phyloP scores from a whole-genome alignment of 257 asterid species.

The Plantago ovata region DNA sequence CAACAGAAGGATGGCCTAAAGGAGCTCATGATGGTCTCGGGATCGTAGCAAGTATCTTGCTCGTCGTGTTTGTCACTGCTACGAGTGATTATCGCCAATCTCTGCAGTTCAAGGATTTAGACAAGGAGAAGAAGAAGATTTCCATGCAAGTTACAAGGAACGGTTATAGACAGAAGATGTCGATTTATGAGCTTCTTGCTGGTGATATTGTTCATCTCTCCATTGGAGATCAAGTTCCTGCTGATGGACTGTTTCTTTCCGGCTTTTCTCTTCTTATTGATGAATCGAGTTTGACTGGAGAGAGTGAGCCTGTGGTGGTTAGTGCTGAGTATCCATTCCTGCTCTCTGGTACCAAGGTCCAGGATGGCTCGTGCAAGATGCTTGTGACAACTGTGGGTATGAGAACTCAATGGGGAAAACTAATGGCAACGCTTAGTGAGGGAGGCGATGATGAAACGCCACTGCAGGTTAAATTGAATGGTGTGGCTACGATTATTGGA shows the following conservation, averaged over 20 bases:
- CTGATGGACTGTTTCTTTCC: slow-evolving; percentile 80
- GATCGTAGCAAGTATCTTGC: slow-evolving; percentile 72
- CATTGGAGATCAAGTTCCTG: slow-evolving; percentile 94
- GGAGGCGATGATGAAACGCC: slow-evolving; percentile 97
- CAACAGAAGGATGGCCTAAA: slow-evolving; percentile 91
- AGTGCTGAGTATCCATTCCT: slow-evolving; percentile 56
- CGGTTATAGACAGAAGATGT: slow-evolving; percentile 68
- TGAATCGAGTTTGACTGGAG: slow-evolving; percentile 90
- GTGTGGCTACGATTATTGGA: slow-evolving; percentile 98
- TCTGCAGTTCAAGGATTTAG: slow-evolving; percentile 78
- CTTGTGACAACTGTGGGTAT: slow-evolving; percentile 90
- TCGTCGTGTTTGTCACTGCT: slow-evolving; percentile 90
- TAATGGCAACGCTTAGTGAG: slow-evolving; percentile 85
- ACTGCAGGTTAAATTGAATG: slow-evolving; percentile 77
- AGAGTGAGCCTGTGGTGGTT: slow-evolving; percentile 84
- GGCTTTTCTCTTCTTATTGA: slow-evolving; percentile 79
- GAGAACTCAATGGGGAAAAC: slow-evolving; percentile 97
- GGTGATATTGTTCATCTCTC: slow-evolving; percentile 90
- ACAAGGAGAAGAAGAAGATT: slow-evolving; percentile 88
- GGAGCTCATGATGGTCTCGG: slow-evolving; percentile 99
- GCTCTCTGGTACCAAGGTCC: slow-evolving; percentile 90
- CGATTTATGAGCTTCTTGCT: slow-evolving; percentile 62
- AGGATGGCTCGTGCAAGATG: slow-evolving; percentile 96
- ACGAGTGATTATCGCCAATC: slow-evolving; percentile 90
- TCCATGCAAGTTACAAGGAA: slow-evolving; percentile 77